These are phyloP conservation scores for Pyrenophora teres DNA, from an alignment of 2,329 filamentous ascomycete genomes.

Conservation along the genomic window DNA sequence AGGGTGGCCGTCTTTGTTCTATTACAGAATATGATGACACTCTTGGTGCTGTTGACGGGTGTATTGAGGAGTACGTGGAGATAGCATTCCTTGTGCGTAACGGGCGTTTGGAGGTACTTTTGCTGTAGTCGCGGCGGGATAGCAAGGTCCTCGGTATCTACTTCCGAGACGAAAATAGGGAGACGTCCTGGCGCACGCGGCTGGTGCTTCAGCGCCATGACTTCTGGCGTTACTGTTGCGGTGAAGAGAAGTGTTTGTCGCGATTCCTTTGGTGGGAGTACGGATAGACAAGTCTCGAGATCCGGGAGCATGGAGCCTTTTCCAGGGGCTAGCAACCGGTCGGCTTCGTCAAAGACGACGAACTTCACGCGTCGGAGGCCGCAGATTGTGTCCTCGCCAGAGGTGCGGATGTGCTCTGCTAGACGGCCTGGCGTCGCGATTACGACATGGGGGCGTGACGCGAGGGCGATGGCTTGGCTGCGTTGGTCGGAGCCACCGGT, in stretches of 20 bases:
- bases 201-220: slow-evolving; percentile 81
- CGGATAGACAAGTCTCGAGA: slow-evolving; percentile 83
- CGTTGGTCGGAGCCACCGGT: slow-evolving; percentile 95
- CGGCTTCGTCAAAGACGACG: slow-evolving; percentile 94
- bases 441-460: slow-evolving; percentile 83
- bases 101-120: slow-evolving; percentile 83
- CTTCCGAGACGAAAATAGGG: slow-evolving; percentile 86
- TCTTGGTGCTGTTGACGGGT: slow-evolving; percentile 69
- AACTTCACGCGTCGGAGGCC: slow-evolving; percentile 79
- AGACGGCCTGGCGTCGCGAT: slow-evolving; percentile 90
- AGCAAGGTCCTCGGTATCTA: slow-evolving; percentile 72
- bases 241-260: slow-evolving; percentile 97
- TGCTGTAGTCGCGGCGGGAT: slow-evolving; percentile 82
- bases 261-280: slow-evolving; percentile 74
- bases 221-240: slow-evolving; percentile 91
- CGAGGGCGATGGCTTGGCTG: slow-evolving; percentile 81
- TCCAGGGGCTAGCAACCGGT: slow-evolving; percentile 77
- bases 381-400: slow-evolving; percentile 86
- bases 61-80: slow-evolving; percentile 87
- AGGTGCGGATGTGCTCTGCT: slow-evolving; percentile 90
- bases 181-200: slow-evolving; percentile 72
- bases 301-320: slow-evolving; percentile 92
- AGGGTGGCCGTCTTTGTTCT: slow-evolving; percentile 85
- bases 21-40: slow-evolving; percentile 93
- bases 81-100: slow-evolving; percentile 94